Evolutionary conservation across 2,329 filamentous ascomycete species (phyloP), one percentile per base, ranked within the genome.

Genomic region (Byssochlamys sp.): DNA sequence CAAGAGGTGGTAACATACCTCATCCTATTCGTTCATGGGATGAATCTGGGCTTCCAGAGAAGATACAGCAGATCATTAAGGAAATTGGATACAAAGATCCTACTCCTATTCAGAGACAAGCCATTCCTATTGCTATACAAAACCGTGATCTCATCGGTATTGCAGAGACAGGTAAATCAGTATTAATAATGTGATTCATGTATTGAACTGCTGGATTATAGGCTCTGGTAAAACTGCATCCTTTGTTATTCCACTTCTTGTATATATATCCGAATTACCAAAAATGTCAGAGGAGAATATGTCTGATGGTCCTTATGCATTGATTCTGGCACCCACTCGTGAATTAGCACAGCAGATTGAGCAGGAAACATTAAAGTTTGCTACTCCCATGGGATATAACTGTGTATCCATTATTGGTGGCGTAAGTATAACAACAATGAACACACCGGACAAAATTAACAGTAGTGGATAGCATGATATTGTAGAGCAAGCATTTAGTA

Each of bases 281-380:
- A 85, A 89, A 2, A 81, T 99, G 62, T 76, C 83, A 60, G 89
- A 96, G 62, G 77, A 82, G 65, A 94, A 90, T 61, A 95, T 94
- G 72, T 92, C 95, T 67, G 92, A 97, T 66, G 94, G 94, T 0
- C 94, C 94, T 0, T 99, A 97, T 68, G 91, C 91, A n/a, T 90
- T 99, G 60, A 94, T 99, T 62, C 83, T 99, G 9, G 94, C 94
- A 1, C 94, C 94, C 0, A 99, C 94, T 12, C 91, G 94, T 81
- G 94, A 99, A 79, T 77, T 99, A 77, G 94, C 94, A 0, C 94
- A 97, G 72, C 94, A 99, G 72, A 99, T 99, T 68, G 92, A 97
- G 72, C 82, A 87, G 4, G 94, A 99, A 75, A 91, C 94, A 0
- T 87, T 83, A 70, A 96, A 96, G 67, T 99, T 99, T 66, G 91